Conservation (phyloP, 2,329 filamentous ascomycete genomes). For the Sporothrix variecibatus region DNA sequence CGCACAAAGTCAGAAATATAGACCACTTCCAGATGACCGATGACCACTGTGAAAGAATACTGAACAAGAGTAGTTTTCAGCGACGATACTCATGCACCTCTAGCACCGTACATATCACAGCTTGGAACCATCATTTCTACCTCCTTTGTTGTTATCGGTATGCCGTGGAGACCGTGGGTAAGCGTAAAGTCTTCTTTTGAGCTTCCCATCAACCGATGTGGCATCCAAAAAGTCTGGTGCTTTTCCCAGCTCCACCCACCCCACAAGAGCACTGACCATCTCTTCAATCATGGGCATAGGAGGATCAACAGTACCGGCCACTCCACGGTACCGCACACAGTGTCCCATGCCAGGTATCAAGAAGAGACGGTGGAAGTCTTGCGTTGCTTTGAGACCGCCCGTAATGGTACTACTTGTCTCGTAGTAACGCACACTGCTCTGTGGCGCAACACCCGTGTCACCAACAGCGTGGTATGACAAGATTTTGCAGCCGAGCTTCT, state of each 20-base stretch:
- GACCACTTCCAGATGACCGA: no score
- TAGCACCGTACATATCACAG: no score
- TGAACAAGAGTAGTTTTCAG: no score
- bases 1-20: no score
- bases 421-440: not conserved
- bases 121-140: no score
- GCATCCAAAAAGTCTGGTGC: not conserved
- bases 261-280: not conserved
- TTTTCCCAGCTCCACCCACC: not conserved
- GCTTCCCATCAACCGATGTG: not conserved
- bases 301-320: not conserved
- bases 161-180: not conserved
- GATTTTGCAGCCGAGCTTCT: not conserved
- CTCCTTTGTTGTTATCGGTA: no score
- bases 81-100: no score
- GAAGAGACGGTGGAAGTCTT: not conserved
- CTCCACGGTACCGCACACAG: not conserved
- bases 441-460: not conserved
- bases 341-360: not conserved
- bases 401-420: not conserved
- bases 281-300: not conserved
- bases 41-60: no score
- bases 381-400: not conserved
- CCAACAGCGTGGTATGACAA: not conserved
- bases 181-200: not conserved